Percentiles rank a stretch among this genome's conserved stretches.
phyloP scores from a whole-genome alignment of 345 rosid species.

The Fremontodendron californicum region DNA sequence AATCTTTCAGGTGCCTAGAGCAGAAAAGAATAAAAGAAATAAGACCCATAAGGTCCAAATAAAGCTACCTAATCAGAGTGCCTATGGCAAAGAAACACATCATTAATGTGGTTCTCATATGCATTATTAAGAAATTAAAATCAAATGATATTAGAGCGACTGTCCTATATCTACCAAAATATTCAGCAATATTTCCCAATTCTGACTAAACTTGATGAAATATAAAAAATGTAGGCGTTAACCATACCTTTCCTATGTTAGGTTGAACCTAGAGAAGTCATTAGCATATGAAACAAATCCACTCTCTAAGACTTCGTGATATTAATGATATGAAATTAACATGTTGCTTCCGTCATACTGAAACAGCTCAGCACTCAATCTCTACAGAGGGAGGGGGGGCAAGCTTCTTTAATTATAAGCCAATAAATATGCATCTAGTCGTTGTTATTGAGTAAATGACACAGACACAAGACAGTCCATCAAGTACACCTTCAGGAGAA shows the following conservation, averaged over 20 bases:
- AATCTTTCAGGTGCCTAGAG: slow-evolving; percentile 81
- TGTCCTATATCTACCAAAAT: background rate
- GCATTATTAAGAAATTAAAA: background rate
- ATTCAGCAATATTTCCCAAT: background rate
- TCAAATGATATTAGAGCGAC: background rate
- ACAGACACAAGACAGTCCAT: background rate
- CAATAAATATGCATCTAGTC: background rate
- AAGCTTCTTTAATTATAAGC: background rate
- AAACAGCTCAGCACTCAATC: background rate
- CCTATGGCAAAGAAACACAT: background rate
- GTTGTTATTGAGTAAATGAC: background rate
- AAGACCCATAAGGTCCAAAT: background rate
- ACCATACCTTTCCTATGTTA: background rate
- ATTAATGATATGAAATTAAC: background rate
- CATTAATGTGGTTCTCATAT: background rate
- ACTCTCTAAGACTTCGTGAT: background rate
- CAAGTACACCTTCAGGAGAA: background rate
- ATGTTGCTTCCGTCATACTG: background rate
- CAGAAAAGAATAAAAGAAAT: slow-evolving; percentile 21
- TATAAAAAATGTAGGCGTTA: background rate
- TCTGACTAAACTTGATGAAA: background rate
- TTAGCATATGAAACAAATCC: background rate
- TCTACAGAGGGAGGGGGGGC: background rate
- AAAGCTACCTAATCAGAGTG: background rate
- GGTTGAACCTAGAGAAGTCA: background rate